phyloP scores from a whole-genome alignment of 1,284 basidiomycete genomes.

The Xanthoconium separans region DNA sequence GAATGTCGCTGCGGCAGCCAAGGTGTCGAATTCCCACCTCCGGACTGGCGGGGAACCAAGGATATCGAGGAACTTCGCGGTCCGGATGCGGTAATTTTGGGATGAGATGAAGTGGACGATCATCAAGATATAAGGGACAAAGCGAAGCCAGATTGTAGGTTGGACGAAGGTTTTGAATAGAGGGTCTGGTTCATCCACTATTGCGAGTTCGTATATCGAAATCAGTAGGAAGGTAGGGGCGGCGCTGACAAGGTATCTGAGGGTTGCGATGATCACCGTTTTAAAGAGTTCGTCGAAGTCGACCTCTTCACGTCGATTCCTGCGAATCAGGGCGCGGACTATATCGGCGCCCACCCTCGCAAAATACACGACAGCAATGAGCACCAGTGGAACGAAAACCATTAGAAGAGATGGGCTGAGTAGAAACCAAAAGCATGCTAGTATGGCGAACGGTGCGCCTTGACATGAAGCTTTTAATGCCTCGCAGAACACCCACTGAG shows the following conservation, averaged over 20 bases:
- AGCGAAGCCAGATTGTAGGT: not conserved
- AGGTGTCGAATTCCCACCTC: constrained; percentile 5
- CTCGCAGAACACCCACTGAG: not conserved
- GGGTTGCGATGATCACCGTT: not conserved
- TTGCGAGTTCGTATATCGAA: not conserved
- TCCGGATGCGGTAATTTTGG: not conserved
- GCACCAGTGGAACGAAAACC: not conserved
- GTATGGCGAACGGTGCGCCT: not conserved
- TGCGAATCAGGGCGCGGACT: not conserved
- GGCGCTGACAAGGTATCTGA: no score
- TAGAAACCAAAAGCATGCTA: not conserved
- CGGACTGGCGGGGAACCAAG: constrained; percentile 1
- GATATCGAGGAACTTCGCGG: constrained; percentile 4
- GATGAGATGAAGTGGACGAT: not conserved
- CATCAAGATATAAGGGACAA: not conserved
- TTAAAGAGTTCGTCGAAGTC: not conserved
- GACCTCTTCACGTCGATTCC: not conserved
- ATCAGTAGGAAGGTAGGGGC: not conserved
- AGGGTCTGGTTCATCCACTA: not conserved
- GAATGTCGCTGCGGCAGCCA: constrained; percentile 3
- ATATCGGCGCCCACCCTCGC: not conserved
- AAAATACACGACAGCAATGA: not conserved
- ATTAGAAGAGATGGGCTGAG: not conserved
- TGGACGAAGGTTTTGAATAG: not conserved
- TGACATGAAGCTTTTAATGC: not conserved